phyloP scores from a whole-genome alignment of 2,329 filamentous ascomycete species.

The Dactylellina cionopaga region DNA sequence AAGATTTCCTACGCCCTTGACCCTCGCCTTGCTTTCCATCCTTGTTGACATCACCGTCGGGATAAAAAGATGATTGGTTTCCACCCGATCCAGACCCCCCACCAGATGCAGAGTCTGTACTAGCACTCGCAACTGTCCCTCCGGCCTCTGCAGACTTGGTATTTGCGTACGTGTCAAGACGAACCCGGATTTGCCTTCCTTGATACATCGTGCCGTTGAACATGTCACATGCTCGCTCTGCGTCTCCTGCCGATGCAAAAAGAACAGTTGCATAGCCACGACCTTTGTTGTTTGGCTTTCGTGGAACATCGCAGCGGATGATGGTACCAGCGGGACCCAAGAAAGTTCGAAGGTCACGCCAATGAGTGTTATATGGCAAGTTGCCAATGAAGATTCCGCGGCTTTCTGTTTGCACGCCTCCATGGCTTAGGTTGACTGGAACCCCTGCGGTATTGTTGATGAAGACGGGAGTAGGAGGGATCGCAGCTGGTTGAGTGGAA shows the following conservation, averaged over 20 bases:
- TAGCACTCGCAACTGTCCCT: slow-evolving; percentile 15
- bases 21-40: slow-evolving; percentile 25
- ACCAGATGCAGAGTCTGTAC: slow-evolving; percentile 34
- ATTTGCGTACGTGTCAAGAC: slow-evolving; percentile 51
- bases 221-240: slow-evolving; percentile 53
- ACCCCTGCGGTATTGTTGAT: slow-evolving; percentile 53
- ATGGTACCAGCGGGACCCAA: slow-evolving; percentile 52
- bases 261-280: slow-evolving; percentile 56
- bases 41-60: slow-evolving; percentile 39
- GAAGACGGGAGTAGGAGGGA: slow-evolving; percentile 52
- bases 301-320: slow-evolving; percentile 55
- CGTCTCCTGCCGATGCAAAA: slow-evolving; percentile 53
- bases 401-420: slow-evolving; percentile 55
- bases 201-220: slow-evolving; percentile 55
- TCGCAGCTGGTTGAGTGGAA: slow-evolving; percentile 12
- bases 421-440: slow-evolving; percentile 55
- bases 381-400: slow-evolving; percentile 56
- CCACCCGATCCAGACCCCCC: slow-evolving; percentile 43
- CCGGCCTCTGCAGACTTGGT: slow-evolving; percentile 33
- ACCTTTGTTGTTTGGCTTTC: slow-evolving; percentile 54
- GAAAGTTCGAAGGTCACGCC: slow-evolving; percentile 54
- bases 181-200: slow-evolving; percentile 53
- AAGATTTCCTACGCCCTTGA: slow-evolving; percentile 38
- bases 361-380: slow-evolving; percentile 54
- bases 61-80: slow-evolving; percentile 46